phyloP scores from a whole-genome alignment of 179 eudicot species.

The Sideroxylon spinosum region DNA sequence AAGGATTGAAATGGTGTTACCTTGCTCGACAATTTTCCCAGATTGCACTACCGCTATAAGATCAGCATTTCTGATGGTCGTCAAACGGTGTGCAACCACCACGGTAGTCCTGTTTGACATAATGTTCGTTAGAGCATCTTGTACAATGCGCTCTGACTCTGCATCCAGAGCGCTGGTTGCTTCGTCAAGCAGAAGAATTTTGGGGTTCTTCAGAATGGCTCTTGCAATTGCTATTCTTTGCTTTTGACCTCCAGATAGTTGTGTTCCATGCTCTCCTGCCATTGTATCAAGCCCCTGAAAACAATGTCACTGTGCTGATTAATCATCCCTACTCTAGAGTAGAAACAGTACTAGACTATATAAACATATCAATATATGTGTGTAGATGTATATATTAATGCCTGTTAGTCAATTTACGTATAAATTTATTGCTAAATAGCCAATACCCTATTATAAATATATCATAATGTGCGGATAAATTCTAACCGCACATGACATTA shows the following conservation, averaged over 20 bases:
- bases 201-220: constrained; percentile 73
- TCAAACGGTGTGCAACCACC: constrained; percentile 83
- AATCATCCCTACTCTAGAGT: no score
- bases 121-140: constrained; percentile 76
- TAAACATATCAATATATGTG: no score
- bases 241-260: constrained; percentile 89
- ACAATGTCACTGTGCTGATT: neutral
- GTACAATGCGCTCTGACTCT: constrained; percentile 77
- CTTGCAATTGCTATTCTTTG: constrained; percentile 90
- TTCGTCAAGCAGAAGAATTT: constrained; percentile 78
- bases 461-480: no score
- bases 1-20: constrained; percentile 23
- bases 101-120: constrained; percentile 74
- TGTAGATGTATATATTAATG: no score
- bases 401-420: no score
- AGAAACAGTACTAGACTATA: no score
- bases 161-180: constrained; percentile 91
- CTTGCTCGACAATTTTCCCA: constrained; percentile 77
- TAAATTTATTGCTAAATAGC: no score
- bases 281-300: constrained; percentile 68
- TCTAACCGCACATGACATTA: no score
- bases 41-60: constrained; percentile 70
- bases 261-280: constrained; percentile 90
- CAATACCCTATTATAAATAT: no score
- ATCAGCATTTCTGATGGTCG: constrained; percentile 73